Percentiles rank a stretch among this genome's conserved stretches.
Conservation (phyloP, 257 asterid species). For the Ligustrum vulgare region DNA sequence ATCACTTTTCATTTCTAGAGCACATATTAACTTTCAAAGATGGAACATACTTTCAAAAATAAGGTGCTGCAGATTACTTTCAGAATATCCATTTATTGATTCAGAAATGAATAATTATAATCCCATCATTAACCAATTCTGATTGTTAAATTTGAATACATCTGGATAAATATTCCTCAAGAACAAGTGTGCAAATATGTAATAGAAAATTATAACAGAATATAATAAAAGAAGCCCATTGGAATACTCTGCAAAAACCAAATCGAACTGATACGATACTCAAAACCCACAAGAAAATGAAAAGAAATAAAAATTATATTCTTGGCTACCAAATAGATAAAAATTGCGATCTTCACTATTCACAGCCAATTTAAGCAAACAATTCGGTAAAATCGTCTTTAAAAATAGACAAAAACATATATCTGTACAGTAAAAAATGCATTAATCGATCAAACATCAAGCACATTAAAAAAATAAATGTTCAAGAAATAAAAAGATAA, state of each 20-base stretch:
- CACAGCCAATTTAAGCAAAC: background rate
- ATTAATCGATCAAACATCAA: constrained; percentile 13
- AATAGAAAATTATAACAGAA: background rate
- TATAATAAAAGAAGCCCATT: background rate
- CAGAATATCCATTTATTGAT: background rate
- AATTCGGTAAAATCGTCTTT: background rate
- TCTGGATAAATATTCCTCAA: background rate
- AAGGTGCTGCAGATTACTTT: background rate
- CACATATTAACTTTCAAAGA: background rate
- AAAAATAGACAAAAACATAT: background rate
- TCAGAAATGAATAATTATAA: background rate
- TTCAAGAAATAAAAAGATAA: background rate
- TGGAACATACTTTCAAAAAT: background rate
- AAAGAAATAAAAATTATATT: background rate
- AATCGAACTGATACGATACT: background rate
- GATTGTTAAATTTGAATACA: background rate
- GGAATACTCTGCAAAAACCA: background rate
- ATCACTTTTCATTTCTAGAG: background rate
- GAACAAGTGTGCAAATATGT: background rate
- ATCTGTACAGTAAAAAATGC: constrained; percentile 10
- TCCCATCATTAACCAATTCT: background rate
- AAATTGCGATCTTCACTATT: background rate
- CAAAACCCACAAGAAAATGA: background rate
- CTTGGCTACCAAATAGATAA: background rate
- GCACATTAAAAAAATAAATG: constrained; percentile 12